Base-by-base conservation (phyloP, 208 protist species). In the Crithidia mellificae region DNA sequence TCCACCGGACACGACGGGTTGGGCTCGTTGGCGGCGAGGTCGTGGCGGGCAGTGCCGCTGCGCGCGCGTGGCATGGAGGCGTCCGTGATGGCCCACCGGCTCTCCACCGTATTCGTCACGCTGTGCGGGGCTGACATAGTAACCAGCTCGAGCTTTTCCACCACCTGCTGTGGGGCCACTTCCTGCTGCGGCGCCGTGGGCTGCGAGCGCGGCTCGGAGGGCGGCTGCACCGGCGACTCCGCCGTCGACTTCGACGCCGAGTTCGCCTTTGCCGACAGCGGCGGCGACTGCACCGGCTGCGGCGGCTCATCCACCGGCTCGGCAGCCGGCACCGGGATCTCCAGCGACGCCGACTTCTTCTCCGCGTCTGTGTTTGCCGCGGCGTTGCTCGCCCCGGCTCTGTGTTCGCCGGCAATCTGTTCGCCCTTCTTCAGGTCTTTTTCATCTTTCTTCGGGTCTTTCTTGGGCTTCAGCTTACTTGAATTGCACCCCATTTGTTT, bases 401-500 rank as follows among this genome's bases (percentile, higher is more conserved):
- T 25, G 19, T 46, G 46, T 17, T 56, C 32, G 41, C 24, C 62
- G 29, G 27, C 20, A n/a, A n/a, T n/a, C 47, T 54, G 24, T 17
- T 1, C 41, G n/a, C 19, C 41, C n/a, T 68, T 68, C 19, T 63
- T 63, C 25, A 30, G 49, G 17, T 34, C 39, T 36, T 68, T 70
- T 30, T 52, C 24, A 9, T 63, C 47, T 14, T 61, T 52, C 32
- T 50, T 71, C 38, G 65, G 49, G 15, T 56, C 63, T 38, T 72
- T 74, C 20, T 38, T 62, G 24, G 64, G 9, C 44, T 71, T 74
- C 38, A 68, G 43, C 12, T 24, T 62, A 41, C 74, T 81, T 8
- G 56, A 11, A 5, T 71, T 54, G 61, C 80, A 85, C 38, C 74
- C 74, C 80, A 85, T 85, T 30, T 25, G 51, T n/a, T n/a, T n/a